phyloP scores from a whole-genome alignment of 2,329 filamentous ascomycete genomes.

The Rhynchosporium graminicola region DNA sequence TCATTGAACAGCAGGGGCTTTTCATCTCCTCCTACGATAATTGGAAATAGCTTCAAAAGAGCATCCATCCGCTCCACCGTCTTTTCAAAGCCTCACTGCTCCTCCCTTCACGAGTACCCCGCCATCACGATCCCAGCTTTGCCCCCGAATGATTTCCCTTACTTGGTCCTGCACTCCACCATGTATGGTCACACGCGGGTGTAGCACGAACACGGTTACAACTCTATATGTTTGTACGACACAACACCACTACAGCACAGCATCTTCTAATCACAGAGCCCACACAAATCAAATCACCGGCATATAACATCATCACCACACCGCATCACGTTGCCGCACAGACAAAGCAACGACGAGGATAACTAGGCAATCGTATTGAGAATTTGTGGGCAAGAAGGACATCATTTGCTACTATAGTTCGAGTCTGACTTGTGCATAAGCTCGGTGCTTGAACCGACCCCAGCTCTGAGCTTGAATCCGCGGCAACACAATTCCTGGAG shows the following conservation, averaged over 20 bases:
- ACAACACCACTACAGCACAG: neutral
- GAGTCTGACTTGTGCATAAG: constrained; percentile 7
- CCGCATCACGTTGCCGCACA: neutral
- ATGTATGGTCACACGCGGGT: constrained; percentile 7
- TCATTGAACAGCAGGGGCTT: too few relatives aligned
- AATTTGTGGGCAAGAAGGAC: constrained; percentile 16
- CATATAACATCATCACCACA: constrained; percentile 5
- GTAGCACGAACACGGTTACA: neutral
- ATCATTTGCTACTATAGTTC: neutral
- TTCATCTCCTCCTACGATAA: neutral
- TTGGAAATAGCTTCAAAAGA: neutral
- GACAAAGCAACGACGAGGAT: neutral
- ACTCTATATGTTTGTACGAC: neutral
- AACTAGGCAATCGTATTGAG: constrained; percentile 5
- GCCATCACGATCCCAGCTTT: constrained; percentile 1
- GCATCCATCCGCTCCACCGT: neutral
- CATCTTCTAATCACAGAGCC: neutral
- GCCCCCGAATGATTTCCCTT: neutral
- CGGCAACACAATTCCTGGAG: constrained; percentile 3
- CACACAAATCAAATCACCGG: neutral
- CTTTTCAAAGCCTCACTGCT: neutral
- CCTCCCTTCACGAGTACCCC: neutral
- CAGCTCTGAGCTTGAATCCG: constrained; percentile 2
- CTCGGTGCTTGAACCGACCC: constrained; percentile 19
- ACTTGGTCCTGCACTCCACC: neutral